phyloP scores from a whole-genome alignment of 1,284 basidiomycete genomes.

The Amylostereum areolatum region DNA sequence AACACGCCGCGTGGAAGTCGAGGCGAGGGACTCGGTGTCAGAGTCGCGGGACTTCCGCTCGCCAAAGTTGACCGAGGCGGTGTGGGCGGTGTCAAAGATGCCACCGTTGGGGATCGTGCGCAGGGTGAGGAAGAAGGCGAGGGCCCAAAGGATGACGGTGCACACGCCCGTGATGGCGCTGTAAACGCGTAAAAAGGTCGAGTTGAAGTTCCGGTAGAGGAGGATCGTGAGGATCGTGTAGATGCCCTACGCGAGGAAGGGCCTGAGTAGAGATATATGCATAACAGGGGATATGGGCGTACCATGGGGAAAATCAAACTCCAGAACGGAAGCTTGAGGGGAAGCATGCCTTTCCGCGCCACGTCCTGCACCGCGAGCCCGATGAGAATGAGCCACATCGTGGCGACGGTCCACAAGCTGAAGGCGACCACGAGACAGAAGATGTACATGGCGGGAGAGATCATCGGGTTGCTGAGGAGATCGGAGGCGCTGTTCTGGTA shows the following conservation, averaged over 20 bases:
- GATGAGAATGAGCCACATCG: slow-evolving; percentile 48
- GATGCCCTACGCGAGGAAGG: slow-evolving; percentile 38
- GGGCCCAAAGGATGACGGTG: slow-evolving; percentile 41
- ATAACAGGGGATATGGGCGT: slow-evolving; percentile 14
- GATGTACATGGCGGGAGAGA: background rate
- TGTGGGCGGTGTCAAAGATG: slow-evolving; percentile 8
- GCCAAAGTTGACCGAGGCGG: background rate
- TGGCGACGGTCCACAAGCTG: slow-evolving; percentile 9
- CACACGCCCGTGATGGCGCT: slow-evolving; percentile 29
- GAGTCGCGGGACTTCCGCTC: background rate
- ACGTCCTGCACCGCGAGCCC: slow-evolving; percentile 37
- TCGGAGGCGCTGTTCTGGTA: slow-evolving; percentile 6
- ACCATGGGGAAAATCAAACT: slow-evolving; percentile 60
- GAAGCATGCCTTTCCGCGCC: slow-evolving; percentile 29
- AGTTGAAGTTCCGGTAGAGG: slow-evolving; percentile 13
- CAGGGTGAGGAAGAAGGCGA: slow-evolving; percentile 27
- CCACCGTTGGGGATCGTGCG: slow-evolving; percentile 4
- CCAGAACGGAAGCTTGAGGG: slow-evolving; percentile 51
- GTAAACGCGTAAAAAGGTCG: slow-evolving; percentile 34
- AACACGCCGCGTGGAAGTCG: too few relatives aligned
- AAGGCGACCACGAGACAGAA: background rate
- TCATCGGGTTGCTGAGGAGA: background rate
- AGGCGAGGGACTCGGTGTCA: background rate
- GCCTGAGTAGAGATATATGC: background rate
- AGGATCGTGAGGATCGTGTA: slow-evolving; percentile 28